Evolutionary conservation across 2,329 filamentous ascomycete species (phyloP), one percentile per base, ranked within the genome.

Genomic region (Alternaria hordeiaustralica): DNA sequence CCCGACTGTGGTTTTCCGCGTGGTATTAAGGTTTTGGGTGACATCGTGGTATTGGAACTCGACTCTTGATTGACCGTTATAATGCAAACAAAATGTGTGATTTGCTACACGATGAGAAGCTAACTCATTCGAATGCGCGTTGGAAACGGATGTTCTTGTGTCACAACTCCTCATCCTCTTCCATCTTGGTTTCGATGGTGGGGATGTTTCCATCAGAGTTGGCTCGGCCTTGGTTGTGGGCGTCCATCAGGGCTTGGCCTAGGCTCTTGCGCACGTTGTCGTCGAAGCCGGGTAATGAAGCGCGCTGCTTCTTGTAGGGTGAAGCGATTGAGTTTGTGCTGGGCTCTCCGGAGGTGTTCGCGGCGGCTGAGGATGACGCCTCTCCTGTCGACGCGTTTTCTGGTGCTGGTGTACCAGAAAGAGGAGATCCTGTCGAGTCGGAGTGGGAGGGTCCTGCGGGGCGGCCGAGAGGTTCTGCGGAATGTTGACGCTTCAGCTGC

Each of bases 401-500:
- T 11, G 69, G 64, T 1, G 53, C 65, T n/a, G 74, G 72, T 6
- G 72, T 74, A 26, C 68, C 71, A 11, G 71, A 76, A 25, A 70
- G 67, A 6, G 73, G 75, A 23, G 70, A 75, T 28, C 65, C 71
- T 15, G 75, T 77, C 4, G 68, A 61, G 9, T 72, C 74, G 12
- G 73, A 70, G 12, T 66, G 67, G 5, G 67, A 63, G 4, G 75
- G 65, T 23, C 68, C 68, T 33, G 65, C 54, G 23, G 67, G 55
- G 78, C 77, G 75, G 73, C 84, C 84, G 20, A 91, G 83, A 11
- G 89, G 89, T 55, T 94, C 92, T 43, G 87, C 87, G 10, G 92
- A 94, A 77, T 93, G 92, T 68, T 92, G 90, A 68, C 92, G 87
- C 84, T 95, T 95, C 66, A 95, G 88, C 92, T 94, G 73, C 73